Evolutionary conservation across 1,139 yeast genomes (phyloP), one percentile per base, ranked within the genome.

Genomic region (Suhomyces terraborum): DNA sequence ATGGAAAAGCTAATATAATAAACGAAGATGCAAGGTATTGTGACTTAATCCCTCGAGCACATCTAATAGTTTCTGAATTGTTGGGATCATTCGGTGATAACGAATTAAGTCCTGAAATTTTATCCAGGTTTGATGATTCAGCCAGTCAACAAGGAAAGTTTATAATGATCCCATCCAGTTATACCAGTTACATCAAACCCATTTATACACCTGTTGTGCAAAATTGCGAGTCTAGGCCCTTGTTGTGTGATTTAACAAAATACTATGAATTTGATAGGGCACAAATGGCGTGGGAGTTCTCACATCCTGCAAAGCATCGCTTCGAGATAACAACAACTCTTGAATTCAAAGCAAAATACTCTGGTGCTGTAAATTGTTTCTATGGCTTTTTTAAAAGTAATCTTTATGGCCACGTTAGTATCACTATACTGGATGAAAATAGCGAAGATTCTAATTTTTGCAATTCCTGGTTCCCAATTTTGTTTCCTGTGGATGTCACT

Each of bases 21-120:
- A 61, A 70, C 36, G 69, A 66, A 6, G 95, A 88, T 59, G 77
- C 82, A 61, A 65, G 89, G 21, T 46, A 53, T 3, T 75, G 81
- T 75, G 45, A 58, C 2, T 8, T 45, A 6, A 13, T 70, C 26
- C 21, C 18, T 68, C 6, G 42, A 48, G 34, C 53, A 48, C 76
- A 85, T 53, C 56, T 89, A 32, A 74, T 89, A 10, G 72, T 91
- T 1, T 84, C 95, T 31, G 98, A 91, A 58, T 67, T 91, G 22
- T 61, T 91, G 20, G 97, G 97, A 2, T 87, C 96, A 6, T 84
- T 89, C 65, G 97, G 95, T 1, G 93, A 94, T 59, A 91, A 91
- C 59, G 98, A 91, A 57, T 69, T 87, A 12, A 75, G 88, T 10
- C 97, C 97, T 0, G 98, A 91, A 56, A 83, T 94, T 43, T 52